Base-by-base conservation (phyloP, 2,329 filamentous ascomycete genomes). In the Fusarium tanahbumbuense region DNA sequence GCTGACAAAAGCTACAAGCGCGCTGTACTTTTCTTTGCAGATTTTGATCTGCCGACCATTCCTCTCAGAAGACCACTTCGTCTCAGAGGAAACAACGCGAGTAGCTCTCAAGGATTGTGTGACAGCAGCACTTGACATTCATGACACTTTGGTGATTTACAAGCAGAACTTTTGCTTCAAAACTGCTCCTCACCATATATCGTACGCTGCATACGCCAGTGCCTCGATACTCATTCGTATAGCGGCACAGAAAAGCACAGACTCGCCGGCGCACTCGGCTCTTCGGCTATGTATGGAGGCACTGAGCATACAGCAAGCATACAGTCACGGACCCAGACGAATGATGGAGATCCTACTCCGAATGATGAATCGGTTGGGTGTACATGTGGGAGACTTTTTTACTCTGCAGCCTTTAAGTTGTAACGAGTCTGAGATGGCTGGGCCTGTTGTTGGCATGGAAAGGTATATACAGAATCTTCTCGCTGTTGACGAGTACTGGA, bases 11-110 rank as follows among this genome's bases (percentile, higher is more conserved):
- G 1, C 8, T 0, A 15, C 0, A 1, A 72, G 70, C 13, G 60
- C 84, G 5, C 81, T 86, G 69, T 85, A 83, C 48, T 80, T 86
- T 58, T 83, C 84, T 0, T 76, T 86, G 0, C 66, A 82, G 4
- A 86, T 88, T 7, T 77, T 87, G 1, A 76, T 87, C 0, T 84
- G 86, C 63, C 83, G 85, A 11, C 85, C 85, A 0, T 86, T 87
- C 34, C 81, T 87, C 6, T 80, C 82, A 5, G 82, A 84, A 25
- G 82, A 82, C 0, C 83, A 86, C 48, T 79, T 75, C 13, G 79
- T 80, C 0, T 79, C 77, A 8, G 67, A 70, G 1, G 77, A 79
- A 1, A 78, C 81, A 6, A 79, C 83, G 0, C 76, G 79, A 2
- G 78, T 81, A 41, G 81, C 84, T 1, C 81, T 84, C 70, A 71